Evolutionary conservation across 208 protist species (phyloP).

Genomic region (Herpetomonas tarakana): DNA sequence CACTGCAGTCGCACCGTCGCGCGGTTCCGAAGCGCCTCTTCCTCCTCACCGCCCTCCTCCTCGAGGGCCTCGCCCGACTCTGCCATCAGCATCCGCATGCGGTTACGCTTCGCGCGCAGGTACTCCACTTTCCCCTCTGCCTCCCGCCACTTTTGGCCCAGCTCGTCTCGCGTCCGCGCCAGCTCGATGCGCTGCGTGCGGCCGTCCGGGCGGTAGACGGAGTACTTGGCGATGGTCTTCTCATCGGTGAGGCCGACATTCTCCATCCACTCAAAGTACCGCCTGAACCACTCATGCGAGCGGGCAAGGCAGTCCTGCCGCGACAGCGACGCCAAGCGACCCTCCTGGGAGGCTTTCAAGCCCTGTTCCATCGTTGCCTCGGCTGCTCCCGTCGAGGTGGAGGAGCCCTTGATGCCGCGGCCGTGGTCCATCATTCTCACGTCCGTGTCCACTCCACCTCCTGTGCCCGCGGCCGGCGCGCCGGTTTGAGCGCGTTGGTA

Average conservation of each 20-base stretch:
- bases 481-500: constrained; percentile 71
- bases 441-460: neutral
- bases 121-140: constrained; percentile 64
- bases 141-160: constrained; percentile 36
- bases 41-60: constrained; percentile 72
- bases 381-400: neutral
- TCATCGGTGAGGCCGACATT: constrained; percentile 61
- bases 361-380: neutral
- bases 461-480: constrained; percentile 7
- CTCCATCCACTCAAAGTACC: constrained; percentile 80
- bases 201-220: constrained; percentile 48
- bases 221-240: constrained; percentile 64
- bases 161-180: constrained; percentile 40
- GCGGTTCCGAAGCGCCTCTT: constrained; percentile 70
- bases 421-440: neutral
- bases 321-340: constrained; percentile 24
- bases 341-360: constrained; percentile 8
- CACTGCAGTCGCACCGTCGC: constrained; percentile 64
- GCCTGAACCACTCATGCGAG: constrained; percentile 63
- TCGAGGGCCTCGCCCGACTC: constrained; percentile 52
- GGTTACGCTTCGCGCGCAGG: constrained; percentile 56
- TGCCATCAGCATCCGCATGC: constrained; percentile 69
- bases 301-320: constrained; percentile 63
- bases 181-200: constrained; percentile 82
- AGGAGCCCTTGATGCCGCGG: neutral